Evolutionary conservation across 805 yeast genomes (phyloP).

Genomic region (Kluyveromyces dobzhanskii): DNA sequence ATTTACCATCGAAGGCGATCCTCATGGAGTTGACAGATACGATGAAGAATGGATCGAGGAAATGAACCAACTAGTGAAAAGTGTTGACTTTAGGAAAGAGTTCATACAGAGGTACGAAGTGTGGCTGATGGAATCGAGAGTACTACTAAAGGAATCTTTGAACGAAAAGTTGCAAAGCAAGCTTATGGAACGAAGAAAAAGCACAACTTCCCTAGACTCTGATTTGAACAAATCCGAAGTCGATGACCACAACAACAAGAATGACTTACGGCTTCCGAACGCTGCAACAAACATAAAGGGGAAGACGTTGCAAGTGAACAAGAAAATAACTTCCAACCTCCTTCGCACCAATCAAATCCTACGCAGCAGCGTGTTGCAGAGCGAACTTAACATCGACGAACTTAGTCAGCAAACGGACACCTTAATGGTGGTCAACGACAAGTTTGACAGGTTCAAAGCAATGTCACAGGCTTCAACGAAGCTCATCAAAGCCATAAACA

Average conservation of each 20-base stretch:
- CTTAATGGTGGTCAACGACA: slow-evolving; percentile 23
- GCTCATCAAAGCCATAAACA: slow-evolving; percentile 25
- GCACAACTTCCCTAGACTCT: neutral
- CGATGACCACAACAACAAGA: neutral
- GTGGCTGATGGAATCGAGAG: neutral
- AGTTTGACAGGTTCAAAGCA: slow-evolving; percentile 24
- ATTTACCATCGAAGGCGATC: neutral
- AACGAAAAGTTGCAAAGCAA: neutral
- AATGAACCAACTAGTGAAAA: slow-evolving; percentile 1
- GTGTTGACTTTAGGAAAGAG: slow-evolving; percentile 1
- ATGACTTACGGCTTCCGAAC: neutral
- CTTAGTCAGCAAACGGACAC: slow-evolving; percentile 25
- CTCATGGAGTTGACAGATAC: neutral
- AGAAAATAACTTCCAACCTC: slow-evolving; percentile 24
- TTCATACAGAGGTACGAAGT: neutral
- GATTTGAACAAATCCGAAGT: neutral
- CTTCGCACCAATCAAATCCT: slow-evolving; percentile 26
- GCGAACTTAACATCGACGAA: slow-evolving; percentile 29
- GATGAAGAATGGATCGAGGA: neutral
- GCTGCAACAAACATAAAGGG: slow-evolving; percentile 2
- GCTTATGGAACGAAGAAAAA: neutral
- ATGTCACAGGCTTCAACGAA: slow-evolving; percentile 23
- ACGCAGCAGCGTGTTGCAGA: slow-evolving; percentile 28
- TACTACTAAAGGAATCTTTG: neutral
- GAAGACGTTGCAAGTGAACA: slow-evolving; percentile 12